Evolutionary conservation across 805 yeast genomes (phyloP).

Genomic region (Dipodascus albidus): DNA sequence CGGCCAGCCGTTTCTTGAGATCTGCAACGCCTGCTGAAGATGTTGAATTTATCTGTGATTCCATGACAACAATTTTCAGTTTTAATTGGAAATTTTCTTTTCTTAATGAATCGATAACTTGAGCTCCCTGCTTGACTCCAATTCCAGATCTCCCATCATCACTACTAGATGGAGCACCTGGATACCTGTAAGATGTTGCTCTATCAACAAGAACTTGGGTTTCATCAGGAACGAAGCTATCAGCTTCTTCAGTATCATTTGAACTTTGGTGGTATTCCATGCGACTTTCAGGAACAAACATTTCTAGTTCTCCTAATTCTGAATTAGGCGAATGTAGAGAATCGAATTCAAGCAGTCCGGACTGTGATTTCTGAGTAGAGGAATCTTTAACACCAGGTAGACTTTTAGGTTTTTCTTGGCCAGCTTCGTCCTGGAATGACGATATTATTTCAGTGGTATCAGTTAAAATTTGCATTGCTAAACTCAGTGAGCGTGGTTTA

Average conservation of each 20-base stretch:
- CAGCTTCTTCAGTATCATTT: background rate
- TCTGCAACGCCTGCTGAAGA: background rate
- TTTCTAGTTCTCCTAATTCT: background rate
- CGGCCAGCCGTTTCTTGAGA: constrained; percentile 1
- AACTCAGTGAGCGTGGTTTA: background rate
- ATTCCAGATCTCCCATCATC: background rate
- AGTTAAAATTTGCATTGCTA: background rate
- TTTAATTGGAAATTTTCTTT: constrained; percentile 1
- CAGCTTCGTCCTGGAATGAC: background rate
- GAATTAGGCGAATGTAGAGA: background rate
- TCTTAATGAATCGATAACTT: background rate
- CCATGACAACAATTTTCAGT: constrained; percentile 1
- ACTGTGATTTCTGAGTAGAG: background rate
- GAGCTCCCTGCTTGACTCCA: background rate
- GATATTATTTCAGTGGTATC: background rate
- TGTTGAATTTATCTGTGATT: background rate
- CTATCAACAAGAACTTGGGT: background rate
- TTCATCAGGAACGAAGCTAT: background rate
- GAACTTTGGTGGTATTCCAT: background rate
- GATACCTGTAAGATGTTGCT: background rate
- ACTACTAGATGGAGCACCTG: background rate
- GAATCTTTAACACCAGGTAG: background rate
- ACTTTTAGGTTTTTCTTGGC: background rate
- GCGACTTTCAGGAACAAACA: background rate
- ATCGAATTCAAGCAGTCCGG: background rate